Evolutionary conservation across 768 basidiomycete genomes (phyloP).

Genomic region (Roridomyces roridus): DNA sequence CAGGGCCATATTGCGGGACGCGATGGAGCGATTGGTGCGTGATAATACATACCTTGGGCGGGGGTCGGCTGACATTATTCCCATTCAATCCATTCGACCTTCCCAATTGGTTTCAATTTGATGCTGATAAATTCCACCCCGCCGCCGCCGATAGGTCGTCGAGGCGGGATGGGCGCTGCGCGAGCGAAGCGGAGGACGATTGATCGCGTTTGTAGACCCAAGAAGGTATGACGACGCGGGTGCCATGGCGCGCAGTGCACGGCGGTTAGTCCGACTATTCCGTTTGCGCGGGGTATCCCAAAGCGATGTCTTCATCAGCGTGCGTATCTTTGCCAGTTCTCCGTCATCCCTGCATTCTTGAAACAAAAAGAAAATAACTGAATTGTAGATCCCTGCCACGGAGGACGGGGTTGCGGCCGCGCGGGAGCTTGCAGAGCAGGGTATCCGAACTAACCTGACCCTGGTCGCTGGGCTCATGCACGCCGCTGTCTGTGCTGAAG

Average conservation of each 20-base stretch:
- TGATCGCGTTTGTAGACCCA: slow-evolving; percentile 60
- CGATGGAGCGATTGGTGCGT: slow-evolving; percentile 16
- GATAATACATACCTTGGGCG: not conserved
- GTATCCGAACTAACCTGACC: slow-evolving; percentile 57
- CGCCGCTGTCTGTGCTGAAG: slow-evolving; percentile 60
- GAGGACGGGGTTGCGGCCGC: slow-evolving; percentile 58
- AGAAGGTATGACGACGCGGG: slow-evolving; percentile 41
- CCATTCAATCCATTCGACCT: slow-evolving; percentile 11
- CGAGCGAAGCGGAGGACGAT: slow-evolving; percentile 51
- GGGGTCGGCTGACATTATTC: not conserved
- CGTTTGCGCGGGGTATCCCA: slow-evolving; percentile 43
- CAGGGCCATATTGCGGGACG: not conserved
- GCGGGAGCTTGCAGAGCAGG: slow-evolving; percentile 40
- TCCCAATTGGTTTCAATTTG: too few species aligned
- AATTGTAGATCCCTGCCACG: slow-evolving; percentile 66
- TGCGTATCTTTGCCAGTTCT: slow-evolving; percentile 33
- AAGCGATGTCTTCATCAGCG: slow-evolving; percentile 55
- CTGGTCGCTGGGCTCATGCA: slow-evolving; percentile 61
- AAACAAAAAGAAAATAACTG: too few species aligned
- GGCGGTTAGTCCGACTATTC: slow-evolving; percentile 47
- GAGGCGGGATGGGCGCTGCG: slow-evolving; percentile 53
- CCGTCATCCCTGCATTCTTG: not conserved
- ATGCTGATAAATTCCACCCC: too few species aligned
- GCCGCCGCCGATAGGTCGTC: slow-evolving; percentile 45
- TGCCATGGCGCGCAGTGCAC: slow-evolving; percentile 50